Base-by-base conservation (phyloP, 1,284 basidiomycete species). In the Ustilago nuda region DNA sequence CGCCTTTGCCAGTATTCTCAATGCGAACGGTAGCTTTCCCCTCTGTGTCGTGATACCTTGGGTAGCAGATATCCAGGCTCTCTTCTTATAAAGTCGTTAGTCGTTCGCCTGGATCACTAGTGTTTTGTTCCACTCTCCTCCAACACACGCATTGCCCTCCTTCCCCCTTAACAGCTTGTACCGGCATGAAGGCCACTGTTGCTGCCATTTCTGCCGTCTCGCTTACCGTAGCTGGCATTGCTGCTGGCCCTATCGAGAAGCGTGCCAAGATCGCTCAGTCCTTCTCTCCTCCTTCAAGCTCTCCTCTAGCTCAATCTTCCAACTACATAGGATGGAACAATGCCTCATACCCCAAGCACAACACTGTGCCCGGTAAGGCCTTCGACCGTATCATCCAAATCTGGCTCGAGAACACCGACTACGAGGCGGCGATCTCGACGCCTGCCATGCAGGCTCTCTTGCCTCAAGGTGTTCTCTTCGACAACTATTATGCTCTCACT, bases 131-230 rank as follows among this genome's bases (percentile, higher is more conserved):
- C 30, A n/a, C 19, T 13, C n/a, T 1, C 7, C 23, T 1, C 7
- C 17, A 9, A 27, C 36, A 27, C 19, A 3, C 11, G 19, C 17
- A 23, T 6, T 37, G 27, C n/a, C 50, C 32, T 27, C 4, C 11
- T 41, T 41, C 43, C 15, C 35, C 30, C 39, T 0, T 32, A 27
- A 17, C 54, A 13, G 4, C 17, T 17, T 15, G 27, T 37, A 2
- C 19, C 35, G 64, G 5, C 6, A 74, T 66, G 66, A 68, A 67
- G 61, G 39, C 63, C 23, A 92, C 93, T 96, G 93, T 93, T 94
- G 94, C 87, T 97, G 95, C 70, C 92, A 88, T 71, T 89, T 91
- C 67, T 93, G 87, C 41, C 92, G 93, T 53, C 90, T 90, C 87
- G 92, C 94, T 39, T 33, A 54, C 55, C 32, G 51, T 56, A 23